A percentile compares a stretch with the other conserved stretches of the same genome.
Conservation (phyloP, 768 basidiomycete species). For the Boletus sp. region DNA sequence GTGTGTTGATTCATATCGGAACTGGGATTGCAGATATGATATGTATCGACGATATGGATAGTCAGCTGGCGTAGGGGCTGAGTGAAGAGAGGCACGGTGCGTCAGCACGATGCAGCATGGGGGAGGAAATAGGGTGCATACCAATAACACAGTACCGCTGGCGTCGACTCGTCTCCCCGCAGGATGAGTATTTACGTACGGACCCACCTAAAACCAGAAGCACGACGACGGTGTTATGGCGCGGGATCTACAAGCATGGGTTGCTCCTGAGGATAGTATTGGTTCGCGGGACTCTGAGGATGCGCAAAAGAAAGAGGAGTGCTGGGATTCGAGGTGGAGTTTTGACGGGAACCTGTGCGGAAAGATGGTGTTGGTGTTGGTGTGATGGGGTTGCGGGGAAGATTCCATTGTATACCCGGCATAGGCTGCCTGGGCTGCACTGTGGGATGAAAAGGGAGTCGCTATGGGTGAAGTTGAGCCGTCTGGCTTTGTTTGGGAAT, state of each 20-base stretch:
- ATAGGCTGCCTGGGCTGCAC: constrained; percentile 41
- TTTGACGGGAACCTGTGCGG: constrained; percentile 46
- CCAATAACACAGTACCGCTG: no score
- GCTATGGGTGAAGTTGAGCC: constrained; percentile 45
- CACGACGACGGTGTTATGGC: constrained; percentile 57
- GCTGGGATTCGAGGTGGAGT: constrained; percentile 64
- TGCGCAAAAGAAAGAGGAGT: constrained; percentile 72
- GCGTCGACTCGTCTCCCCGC: no score
- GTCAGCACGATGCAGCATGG: no score
- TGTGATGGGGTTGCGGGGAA: constrained; percentile 52
- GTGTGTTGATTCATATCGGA: no score
- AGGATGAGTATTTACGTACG: constrained; percentile 60
- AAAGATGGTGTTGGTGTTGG: constrained; percentile 52
- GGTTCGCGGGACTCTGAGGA: constrained; percentile 47
- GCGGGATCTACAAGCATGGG: constrained; percentile 69
- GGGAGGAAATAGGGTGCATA: no score
- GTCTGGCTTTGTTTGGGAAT: constrained; percentile 58
- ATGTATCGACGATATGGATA: no score
- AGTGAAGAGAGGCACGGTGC: no score
- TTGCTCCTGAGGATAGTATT: constrained; percentile 63
- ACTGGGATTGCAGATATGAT: no score
- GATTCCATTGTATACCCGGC: constrained; percentile 63
- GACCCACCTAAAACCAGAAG: constrained; percentile 77
- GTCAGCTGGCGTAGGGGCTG: no score
- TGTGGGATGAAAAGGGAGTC: constrained; percentile 59